Conservation (phyloP, 768 basidiomycete genomes). For the Lactifluus rugatus region DNA sequence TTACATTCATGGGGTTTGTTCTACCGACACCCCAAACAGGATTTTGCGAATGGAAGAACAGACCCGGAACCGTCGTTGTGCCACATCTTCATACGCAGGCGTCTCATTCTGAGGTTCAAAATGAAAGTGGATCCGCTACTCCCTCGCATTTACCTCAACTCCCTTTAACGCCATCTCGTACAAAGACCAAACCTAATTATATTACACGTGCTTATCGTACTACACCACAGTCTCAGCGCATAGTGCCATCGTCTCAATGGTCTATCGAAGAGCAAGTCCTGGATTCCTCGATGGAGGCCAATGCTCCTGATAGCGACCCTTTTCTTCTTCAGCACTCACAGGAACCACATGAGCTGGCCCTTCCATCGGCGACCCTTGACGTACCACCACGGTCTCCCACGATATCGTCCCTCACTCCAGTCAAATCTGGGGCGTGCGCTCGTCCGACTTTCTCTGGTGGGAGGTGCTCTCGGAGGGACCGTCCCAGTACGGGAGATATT, state of each 20-base stretch:
- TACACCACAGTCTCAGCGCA: constrained; percentile 14
- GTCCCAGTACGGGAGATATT: neutral
- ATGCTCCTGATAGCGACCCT: neutral
- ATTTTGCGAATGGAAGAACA: neutral
- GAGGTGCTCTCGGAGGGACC: neutral
- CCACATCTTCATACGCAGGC: neutral
- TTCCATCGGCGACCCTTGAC: neutral
- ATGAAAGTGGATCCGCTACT: neutral
- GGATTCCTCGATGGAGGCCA: neutral
- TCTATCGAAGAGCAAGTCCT: neutral
- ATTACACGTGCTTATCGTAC: neutral
- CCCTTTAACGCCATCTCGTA: constrained; percentile 5
- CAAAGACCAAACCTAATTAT: neutral
- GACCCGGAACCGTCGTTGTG: neutral
- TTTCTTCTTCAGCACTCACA: neutral
- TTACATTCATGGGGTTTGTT: neutral
- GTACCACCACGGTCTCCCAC: neutral
- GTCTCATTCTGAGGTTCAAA: neutral
- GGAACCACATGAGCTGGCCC: neutral
- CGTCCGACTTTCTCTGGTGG: neutral
- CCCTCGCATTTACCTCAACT: neutral
- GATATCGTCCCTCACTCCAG: neutral
- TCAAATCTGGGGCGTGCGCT: neutral
- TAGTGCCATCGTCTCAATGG: constrained; percentile 15
- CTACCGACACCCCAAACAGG: constrained; percentile 5